Base-by-base conservation (phyloP, 163 green algal species). In the Chloromonas sp. region DNA sequence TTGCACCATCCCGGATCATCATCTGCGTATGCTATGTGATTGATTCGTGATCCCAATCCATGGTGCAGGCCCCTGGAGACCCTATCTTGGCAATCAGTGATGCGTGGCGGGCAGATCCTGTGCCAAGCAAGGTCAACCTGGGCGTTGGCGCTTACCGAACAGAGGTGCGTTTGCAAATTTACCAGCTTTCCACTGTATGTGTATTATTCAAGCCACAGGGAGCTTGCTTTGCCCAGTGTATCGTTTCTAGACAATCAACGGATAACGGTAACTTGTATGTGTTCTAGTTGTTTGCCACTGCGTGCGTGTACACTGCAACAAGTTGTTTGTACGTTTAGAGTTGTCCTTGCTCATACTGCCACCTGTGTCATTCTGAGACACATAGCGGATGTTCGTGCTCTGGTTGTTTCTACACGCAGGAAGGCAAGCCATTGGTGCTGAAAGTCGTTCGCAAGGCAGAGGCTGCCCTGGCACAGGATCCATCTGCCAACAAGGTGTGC, bases 121-220 rank as follows among this genome's bases (percentile, higher is more conserved):
- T 92, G 59, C 84, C 92, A 1, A 77, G 93, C 74, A 99, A 98
- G 89, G 88, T 99, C 5, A 99, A 99, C 90, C 92, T 99, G 76
- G 97, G 97, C 3, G 97, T 98, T 60, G 96, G 95, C 2, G 96
- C 96, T 0, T 99, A 99, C 89, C 91, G 97, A 5, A 98, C 95
- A 0, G 97, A 99, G 89, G 95, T 89, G 14, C 2, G 87, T 11
- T 36, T 36, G 36, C 36, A 36, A 36, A 36, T 36, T 36, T 36
- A 36, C 36, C 36, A 36, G 36, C 36, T 36, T 36, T 36, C 36
- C 36, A 36, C 36, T 36, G 36, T 36, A 36, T 36, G 36, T 36
- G 36, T 36, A 36, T 36, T 36, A 36, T 36, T 36, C 36, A 36
- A 36, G 36, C 36, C 36, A 36, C 36, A 36, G 36, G 36, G 36